These are phyloP conservation scores for Rhizopogon salebrosus DNA, from an alignment of 768 basidiomycete species.

Conservation along the genomic window DNA sequence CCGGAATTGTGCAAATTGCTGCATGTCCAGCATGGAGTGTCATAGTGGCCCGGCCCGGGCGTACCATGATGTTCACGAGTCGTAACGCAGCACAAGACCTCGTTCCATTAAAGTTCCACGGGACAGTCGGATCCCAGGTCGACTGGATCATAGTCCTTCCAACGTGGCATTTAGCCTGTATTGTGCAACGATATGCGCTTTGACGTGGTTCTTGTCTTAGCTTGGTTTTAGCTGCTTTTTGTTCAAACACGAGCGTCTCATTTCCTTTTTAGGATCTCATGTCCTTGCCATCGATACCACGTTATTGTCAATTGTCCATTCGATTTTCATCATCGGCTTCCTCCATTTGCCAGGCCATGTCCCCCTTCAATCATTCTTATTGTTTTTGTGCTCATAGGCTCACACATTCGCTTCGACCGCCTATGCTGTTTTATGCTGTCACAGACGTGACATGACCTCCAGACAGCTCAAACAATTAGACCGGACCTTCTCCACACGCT, in stretches of 20 bases:
- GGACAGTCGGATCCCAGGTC: background rate
- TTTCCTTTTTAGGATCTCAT: background rate
- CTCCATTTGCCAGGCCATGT: background rate
- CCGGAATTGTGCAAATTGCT: background rate
- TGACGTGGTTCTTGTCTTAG: background rate
- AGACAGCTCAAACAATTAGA: background rate
- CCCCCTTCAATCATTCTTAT: background rate
- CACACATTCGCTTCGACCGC: background rate
- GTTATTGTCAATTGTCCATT: background rate
- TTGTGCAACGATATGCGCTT: background rate
- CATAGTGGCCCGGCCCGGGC: too few species aligned
- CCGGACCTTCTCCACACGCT: background rate
- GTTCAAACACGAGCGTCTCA: too few species aligned
- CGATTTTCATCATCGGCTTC: background rate
- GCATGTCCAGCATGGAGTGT: background rate
- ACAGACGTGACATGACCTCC: background rate
- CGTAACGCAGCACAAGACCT: too few species aligned
- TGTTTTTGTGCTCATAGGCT: background rate
- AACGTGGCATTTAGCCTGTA: background rate
- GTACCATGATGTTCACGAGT: too few species aligned
- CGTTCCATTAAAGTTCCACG: too few species aligned
- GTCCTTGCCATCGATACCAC: background rate
- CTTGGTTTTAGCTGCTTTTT: too few species aligned
- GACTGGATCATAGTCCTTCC: background rate
- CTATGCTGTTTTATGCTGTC: background rate